Conservation (phyloP, 2,329 filamentous ascomycete genomes). For the Penicillium sp. region DNA sequence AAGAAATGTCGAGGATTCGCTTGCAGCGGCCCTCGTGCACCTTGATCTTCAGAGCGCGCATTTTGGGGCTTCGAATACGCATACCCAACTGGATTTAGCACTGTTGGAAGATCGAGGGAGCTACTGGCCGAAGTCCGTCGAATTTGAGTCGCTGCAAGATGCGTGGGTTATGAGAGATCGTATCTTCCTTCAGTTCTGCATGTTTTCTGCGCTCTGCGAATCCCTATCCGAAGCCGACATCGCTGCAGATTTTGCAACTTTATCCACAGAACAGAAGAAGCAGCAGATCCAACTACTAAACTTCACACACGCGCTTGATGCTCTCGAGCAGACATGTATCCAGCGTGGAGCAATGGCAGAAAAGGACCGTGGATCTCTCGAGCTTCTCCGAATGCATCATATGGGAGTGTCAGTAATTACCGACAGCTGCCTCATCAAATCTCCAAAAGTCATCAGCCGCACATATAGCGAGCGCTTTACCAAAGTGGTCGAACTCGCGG, state of each 20-base stretch:
- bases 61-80: neutral
- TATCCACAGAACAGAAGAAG: neutral
- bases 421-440: neutral
- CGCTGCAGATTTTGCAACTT: neutral
- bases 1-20: neutral
- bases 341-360: neutral
- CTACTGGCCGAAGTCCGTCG: neutral
- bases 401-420: neutral
- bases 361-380: neutral
- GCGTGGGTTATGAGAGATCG: neutral
- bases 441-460: neutral
- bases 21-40: neutral
- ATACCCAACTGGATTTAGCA: neutral
- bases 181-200: neutral
- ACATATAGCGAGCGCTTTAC: neutral
- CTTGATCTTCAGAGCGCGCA: neutral
- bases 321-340: neutral
- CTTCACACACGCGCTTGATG: neutral
- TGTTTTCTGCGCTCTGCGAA: neutral
- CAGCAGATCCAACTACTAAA: neutral
- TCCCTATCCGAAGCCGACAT: neutral
- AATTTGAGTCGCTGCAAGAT: neutral
- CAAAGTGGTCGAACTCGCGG: neutral
- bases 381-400: neutral
- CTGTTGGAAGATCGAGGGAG: neutral